Conservation (phyloP, 352 stramenopile species). For the Phytophthora sojae region DNA sequence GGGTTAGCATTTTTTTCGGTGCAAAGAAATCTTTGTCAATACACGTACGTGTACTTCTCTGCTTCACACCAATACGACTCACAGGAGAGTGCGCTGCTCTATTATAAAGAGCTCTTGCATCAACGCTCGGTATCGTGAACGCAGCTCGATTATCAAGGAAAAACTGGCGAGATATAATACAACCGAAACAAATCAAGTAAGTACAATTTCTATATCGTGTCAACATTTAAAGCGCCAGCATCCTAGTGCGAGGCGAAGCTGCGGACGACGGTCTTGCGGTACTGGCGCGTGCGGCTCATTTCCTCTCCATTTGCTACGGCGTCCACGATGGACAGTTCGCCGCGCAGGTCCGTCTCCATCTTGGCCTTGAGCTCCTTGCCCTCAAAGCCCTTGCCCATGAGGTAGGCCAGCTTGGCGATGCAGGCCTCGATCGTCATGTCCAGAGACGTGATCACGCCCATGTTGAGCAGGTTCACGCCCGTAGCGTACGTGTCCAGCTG, state of each 20-base stretch:
- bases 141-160: background rate
- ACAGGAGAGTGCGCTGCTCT: too few relatives aligned
- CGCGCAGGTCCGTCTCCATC: slow-evolving; percentile 87
- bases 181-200: slow-evolving; percentile 5
- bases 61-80: too few relatives aligned
- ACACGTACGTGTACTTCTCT: too few relatives aligned
- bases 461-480: slow-evolving; percentile 87
- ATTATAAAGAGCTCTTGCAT: too few relatives aligned
- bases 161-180: slow-evolving; percentile 2
- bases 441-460: slow-evolving; percentile 94
- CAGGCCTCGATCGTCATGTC: slow-evolving; percentile 98
- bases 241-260: slow-evolving; percentile 74
- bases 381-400: slow-evolving; percentile 91
- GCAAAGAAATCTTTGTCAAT: too few relatives aligned
- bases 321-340: slow-evolving; percentile 82
- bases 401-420: slow-evolving; percentile 94
- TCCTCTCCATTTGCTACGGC: slow-evolving; percentile 70
- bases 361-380: slow-evolving; percentile 73
- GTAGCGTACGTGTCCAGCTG: slow-evolving; percentile 95
- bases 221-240: slow-evolving; percentile 23
- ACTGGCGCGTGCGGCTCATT: slow-evolving; percentile 66
- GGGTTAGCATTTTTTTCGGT: too few relatives aligned
- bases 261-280: slow-evolving; percentile 80
- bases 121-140: background rate
- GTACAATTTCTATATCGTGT: slow-evolving; percentile 39